These are phyloP conservation scores for Geum urbanum DNA, from an alignment of 306 rosid genomes.

Conservation along the genomic window DNA sequence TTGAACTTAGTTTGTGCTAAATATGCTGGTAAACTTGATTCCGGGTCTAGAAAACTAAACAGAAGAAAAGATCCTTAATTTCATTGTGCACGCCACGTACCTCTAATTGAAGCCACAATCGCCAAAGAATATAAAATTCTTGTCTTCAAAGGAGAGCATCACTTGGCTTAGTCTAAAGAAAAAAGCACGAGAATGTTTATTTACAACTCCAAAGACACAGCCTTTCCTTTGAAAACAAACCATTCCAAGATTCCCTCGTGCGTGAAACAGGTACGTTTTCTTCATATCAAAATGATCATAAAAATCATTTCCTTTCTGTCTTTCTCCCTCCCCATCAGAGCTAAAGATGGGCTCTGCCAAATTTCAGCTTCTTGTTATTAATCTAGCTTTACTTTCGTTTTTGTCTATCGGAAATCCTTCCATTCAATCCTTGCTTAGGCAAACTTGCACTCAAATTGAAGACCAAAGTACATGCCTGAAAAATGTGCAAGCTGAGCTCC, in stretches of 20 bases:
- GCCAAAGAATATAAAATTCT: conserved; percentile 38
- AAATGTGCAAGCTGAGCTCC: conserved; percentile 53
- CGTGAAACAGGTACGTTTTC: conserved; percentile 29
- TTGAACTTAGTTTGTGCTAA: no score
- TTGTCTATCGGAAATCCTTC: conserved; percentile 38
- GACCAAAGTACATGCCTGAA: conserved; percentile 53
- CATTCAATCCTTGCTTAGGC: conserved; percentile 49
- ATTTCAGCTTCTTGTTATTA: conserved; percentile 41
- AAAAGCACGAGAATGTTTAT: conserved; percentile 43
- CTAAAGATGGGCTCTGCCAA: conserved; percentile 45
- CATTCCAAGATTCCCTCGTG: conserved; percentile 18
- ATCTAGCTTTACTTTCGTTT: conserved; percentile 34
- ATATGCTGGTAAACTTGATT: background rate
- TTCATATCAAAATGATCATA: conserved; percentile 5
- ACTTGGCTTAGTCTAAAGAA: conserved; percentile 38
- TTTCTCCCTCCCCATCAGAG: conserved; percentile 13
- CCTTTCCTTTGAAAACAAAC: conserved; percentile 31
- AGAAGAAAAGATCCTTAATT: conserved; percentile 4
- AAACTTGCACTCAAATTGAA: conserved; percentile 52
- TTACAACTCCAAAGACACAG: conserved; percentile 27
- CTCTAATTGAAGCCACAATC: background rate
- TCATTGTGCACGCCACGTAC: conserved; percentile 1
- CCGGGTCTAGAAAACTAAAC: background rate
- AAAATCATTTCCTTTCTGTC: conserved; percentile 29
- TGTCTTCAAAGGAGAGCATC: conserved; percentile 59